Evolutionary conservation across 23 red algal genomes (phyloP), one percentile per base, ranked within the genome.

Genomic region (Cyanidioschyzon merolae): DNA sequence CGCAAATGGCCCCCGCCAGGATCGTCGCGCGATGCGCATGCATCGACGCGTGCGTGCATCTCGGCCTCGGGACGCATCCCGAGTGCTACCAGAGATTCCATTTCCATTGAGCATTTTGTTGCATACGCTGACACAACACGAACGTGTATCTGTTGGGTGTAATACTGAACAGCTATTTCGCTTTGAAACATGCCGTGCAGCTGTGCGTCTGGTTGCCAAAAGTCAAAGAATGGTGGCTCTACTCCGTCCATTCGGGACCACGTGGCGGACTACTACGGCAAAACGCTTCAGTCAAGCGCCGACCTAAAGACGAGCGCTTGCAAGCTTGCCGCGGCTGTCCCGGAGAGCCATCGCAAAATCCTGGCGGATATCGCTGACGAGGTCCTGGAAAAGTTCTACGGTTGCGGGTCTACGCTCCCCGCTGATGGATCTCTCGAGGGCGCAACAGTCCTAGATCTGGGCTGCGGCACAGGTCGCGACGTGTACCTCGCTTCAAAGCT

Each of bases 381-480:
- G 27, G 86, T 94, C 40, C 67, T 67, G 0, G 86, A 81, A 1
- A 79, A 80, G 37, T 94, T 88, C 37, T 94, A 94, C 57, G 90
- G 90, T 26, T 94, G 90, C 51, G 90, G 85, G 7, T 88, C 85
- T 37, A 84, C 90, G 1, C 87, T 94, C 34, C 90, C 90, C 12
- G 76, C 58, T 7, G 67, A 80, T 51, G 32, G 63, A 3, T 58
- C 76, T 1, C 74, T 94, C 0, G 59, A 59, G 18, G 90, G 80
- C 39, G 57, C 41, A 41, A 45, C 54, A 18, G 71, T 94, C 1
- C 75, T 94, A 38, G 90, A 94, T 40, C 85, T 94, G 0, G 90
- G 90, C 41, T 94, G 90, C 54, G 90, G 90, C 34, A 94, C 90
- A 57, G 90, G 90, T 3, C 85, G 90, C 36, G 90, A 94, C 80